These are phyloP conservation scores for Penicillium roqueforti DNA, from an alignment of 495 filamentous ascomycete species.

Conservation along the genomic window DNA sequence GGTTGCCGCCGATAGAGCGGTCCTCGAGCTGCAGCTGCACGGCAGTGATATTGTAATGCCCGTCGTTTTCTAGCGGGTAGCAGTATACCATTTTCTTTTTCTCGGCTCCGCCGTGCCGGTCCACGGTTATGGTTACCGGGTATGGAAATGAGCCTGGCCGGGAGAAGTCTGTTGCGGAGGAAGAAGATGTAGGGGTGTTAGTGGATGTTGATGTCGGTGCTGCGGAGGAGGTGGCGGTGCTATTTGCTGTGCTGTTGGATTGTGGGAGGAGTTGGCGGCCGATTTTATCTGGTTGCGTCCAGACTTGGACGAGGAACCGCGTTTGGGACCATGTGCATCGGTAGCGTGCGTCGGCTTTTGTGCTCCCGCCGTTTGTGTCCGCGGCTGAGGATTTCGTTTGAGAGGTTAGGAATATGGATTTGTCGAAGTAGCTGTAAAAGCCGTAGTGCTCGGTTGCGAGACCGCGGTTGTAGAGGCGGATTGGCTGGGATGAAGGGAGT, in stretches of 20 bases:
- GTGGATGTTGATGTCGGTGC: conserved; percentile 17
- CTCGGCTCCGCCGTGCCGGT: conserved; percentile 70
- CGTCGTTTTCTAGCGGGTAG: conserved; percentile 53
- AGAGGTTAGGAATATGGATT: conserved; percentile 73
- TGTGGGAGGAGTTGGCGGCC: conserved; percentile 42
- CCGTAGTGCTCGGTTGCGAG: conserved; percentile 80
- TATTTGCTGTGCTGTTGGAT: conserved; percentile 9
- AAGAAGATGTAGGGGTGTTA: conserved; percentile 23
- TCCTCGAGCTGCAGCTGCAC: conserved; percentile 55
- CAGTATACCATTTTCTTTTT: conserved; percentile 66
- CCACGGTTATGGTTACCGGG: conserved; percentile 73
- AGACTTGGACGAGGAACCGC: conserved; percentile 85
- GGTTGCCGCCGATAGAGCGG: conserved; percentile 53
- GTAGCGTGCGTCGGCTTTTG: conserved; percentile 54
- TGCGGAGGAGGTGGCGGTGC: conserved; percentile 16
- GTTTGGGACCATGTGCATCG: conserved; percentile 80
- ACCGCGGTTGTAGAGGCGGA: conserved; percentile 82
- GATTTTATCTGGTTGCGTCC: conserved; percentile 56
- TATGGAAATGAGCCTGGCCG: conserved; percentile 80
- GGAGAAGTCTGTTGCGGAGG: conserved; percentile 50
- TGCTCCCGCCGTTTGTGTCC: conserved; percentile 64
- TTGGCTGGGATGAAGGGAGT: conserved; percentile 65
- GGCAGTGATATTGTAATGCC: conserved; percentile 48
- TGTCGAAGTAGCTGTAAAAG: conserved; percentile 89
- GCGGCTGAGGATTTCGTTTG: conserved; percentile 33